Evolutionary conservation across 2,329 filamentous ascomycete species (phyloP).

Genomic region (Colletotrichum shisoi): DNA sequence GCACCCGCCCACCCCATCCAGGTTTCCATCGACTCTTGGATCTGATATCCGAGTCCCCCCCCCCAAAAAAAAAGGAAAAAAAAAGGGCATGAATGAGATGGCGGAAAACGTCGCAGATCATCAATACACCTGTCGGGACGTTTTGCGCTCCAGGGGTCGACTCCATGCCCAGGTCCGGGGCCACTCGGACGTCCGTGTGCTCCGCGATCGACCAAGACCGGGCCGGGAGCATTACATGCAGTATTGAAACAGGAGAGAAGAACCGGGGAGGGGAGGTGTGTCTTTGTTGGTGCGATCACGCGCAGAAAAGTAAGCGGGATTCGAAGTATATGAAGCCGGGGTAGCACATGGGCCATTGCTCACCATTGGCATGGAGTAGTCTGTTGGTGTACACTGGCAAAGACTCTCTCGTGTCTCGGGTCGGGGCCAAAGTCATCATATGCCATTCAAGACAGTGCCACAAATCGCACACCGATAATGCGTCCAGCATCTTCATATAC

Average conservation of each 20-base stretch:
- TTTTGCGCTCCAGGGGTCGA: constrained; percentile 19
- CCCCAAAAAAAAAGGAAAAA: too few relatives aligned
- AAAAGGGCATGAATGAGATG: background rate
- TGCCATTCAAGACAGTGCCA: too few relatives aligned
- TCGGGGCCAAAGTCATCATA: too few relatives aligned
- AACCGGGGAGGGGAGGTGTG: background rate
- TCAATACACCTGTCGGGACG: constrained; percentile 9
- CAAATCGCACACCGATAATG: background rate
- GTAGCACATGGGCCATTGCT: too few relatives aligned
- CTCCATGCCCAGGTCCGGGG: background rate
- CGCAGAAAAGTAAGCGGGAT: background rate
- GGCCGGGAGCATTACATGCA: background rate
- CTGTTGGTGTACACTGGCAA: background rate
- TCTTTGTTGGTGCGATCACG: constrained; percentile 9
- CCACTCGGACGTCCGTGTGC: constrained; percentile 18
- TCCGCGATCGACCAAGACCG: constrained; percentile 8
- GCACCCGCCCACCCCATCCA: too few relatives aligned
- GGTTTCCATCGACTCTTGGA: too few relatives aligned
- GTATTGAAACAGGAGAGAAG: background rate
- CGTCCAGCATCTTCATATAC: background rate
- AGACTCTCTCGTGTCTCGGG: too few relatives aligned
- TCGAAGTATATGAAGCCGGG: background rate
- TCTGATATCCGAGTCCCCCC: too few relatives aligned
- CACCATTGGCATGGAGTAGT: too few relatives aligned
- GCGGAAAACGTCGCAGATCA: constrained; percentile 2